Evolutionary conservation across 331 rosid species (phyloP).

Genomic region (Pyrus hybrid): DNA sequence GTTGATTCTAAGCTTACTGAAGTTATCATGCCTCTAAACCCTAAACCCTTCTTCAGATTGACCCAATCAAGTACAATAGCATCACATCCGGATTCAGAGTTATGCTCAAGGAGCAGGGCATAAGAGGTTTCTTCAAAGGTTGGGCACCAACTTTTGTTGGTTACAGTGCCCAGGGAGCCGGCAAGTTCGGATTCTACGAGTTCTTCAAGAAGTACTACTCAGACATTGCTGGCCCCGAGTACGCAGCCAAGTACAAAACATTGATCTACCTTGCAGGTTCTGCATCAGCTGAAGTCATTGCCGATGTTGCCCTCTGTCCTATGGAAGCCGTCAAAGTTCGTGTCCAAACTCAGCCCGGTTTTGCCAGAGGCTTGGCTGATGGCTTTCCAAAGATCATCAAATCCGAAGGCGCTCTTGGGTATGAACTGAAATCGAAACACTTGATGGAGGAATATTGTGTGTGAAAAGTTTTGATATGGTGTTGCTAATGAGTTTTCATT

Average conservation of each 20-base stretch:
- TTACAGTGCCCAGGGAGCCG: conserved; percentile 85
- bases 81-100: conserved; percentile 61
- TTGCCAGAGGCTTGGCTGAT: conserved; percentile 69
- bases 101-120: conserved; percentile 63
- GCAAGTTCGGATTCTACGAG: conserved; percentile 74
- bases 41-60: conserved; percentile 30
- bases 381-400: conserved; percentile 68
- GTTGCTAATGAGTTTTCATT: background rate
- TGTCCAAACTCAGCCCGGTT: conserved; percentile 84
- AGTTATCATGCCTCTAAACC: too few relatives aligned
- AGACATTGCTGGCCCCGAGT: conserved; percentile 73
- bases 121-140: conserved; percentile 61
- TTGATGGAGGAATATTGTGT: background rate
- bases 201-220: conserved; percentile 86
- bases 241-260: conserved; percentile 72
- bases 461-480: background rate
- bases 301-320: conserved; percentile 75
- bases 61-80: conserved; percentile 63
- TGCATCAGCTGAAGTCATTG: conserved; percentile 80
- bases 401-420: conserved; percentile 68
- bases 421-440: background rate
- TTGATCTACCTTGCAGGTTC: conserved; percentile 79
- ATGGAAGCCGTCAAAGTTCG: conserved; percentile 91
- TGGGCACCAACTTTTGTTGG: conserved; percentile 84
- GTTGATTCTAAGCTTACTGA: too few relatives aligned